Percentiles rank a stretch among this genome's conserved stretches.
Conservation (phyloP, 2,329 filamentous ascomycete species). For the Pseudonectria foliicola region DNA sequence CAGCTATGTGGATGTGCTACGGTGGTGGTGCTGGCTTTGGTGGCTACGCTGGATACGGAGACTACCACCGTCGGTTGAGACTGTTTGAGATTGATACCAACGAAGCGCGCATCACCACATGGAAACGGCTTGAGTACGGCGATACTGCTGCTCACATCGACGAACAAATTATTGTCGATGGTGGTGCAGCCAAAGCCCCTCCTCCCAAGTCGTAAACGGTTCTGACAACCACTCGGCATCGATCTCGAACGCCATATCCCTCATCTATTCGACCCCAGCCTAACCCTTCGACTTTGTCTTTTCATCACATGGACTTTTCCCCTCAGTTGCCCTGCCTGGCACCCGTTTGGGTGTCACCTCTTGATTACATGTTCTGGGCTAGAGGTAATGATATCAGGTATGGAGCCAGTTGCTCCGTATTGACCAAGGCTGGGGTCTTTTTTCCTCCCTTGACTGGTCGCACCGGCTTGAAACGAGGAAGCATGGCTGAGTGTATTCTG, state of each 20-base stretch:
- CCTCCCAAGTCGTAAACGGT: conserved; percentile 1
- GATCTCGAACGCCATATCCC: neutral
- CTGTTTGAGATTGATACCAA: conserved; percentile 94
- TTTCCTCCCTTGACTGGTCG: neutral
- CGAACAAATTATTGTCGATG: conserved; percentile 60
- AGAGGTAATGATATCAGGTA: neutral
- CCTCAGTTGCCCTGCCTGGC: too few species aligned
- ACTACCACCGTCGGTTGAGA: conserved; percentile 74
- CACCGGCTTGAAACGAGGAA: neutral
- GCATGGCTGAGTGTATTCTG: neutral
- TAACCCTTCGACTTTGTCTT: neutral
- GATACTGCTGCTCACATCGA: conserved; percentile 48
- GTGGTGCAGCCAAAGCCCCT: conserved; percentile 36
- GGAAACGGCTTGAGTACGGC: conserved; percentile 77
- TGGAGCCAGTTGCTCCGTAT: conserved; percentile 7
- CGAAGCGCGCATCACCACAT: conserved; percentile 79
- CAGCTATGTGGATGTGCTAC: conserved; percentile 96
- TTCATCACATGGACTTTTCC: conserved; percentile 14
- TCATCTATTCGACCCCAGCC: too few species aligned
- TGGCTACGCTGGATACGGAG: conserved; percentile 86
- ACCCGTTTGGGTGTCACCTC: neutral
- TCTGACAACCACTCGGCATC: too few species aligned
- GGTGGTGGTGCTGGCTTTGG: conserved; percentile 87
- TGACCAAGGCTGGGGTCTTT: conserved; percentile 1
- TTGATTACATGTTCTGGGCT: conserved; percentile 6